Base-by-base conservation (phyloP, 2,329 filamentous ascomycete species). In the Teratosphaeria viscida region DNA sequence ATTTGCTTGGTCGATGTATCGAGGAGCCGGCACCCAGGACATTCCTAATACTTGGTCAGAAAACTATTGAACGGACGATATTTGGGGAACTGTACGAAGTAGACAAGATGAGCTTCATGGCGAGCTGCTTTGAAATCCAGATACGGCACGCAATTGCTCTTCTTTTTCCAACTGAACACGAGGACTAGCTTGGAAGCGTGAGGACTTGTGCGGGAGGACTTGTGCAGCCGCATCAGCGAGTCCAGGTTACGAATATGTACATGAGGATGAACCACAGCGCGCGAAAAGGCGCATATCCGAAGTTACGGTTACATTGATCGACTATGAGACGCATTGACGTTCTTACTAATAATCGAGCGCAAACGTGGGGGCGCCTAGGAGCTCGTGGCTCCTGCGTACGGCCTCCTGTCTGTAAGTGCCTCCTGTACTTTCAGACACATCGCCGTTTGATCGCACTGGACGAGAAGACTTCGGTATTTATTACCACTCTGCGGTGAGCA, bases 21-120 rank as follows among this genome's bases (percentile, higher is more conserved):
- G 96, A 87, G 55, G 90, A 88, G 60, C 89, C 89, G 64, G 85
- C 86, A 68, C 87, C 87, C 82, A 95, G 90, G 73, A 95, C 88
- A 78, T 95, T 96, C 71, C 84, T 86, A 68, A 55, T 58, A 62
- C 16, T 10, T 58, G 57, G 64, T 72, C 66, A 66, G 67, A 29
- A 47, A 14, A 8, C 2, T 29, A 29, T 32, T 29, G 58, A 57
- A 12, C 11, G 37, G 52, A 57, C 47, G 55, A 58, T 35, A 61
- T 49, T 55, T 16, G 37, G 37, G 16, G 56, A 55, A 59, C 76
- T 87, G 69, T 82, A 94, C 90, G 88, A 90, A 65, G 90, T 95
- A 59, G 89, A 95, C 58, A 95, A 83, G 65, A 95, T 82, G 72
- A 95, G 80, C 78, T 90, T 90, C 78, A 90, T 90, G 80, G 82